Evolutionary conservation across 495 filamentous ascomycete species (phyloP).

Genomic region (Pyronema omphalodes): DNA sequence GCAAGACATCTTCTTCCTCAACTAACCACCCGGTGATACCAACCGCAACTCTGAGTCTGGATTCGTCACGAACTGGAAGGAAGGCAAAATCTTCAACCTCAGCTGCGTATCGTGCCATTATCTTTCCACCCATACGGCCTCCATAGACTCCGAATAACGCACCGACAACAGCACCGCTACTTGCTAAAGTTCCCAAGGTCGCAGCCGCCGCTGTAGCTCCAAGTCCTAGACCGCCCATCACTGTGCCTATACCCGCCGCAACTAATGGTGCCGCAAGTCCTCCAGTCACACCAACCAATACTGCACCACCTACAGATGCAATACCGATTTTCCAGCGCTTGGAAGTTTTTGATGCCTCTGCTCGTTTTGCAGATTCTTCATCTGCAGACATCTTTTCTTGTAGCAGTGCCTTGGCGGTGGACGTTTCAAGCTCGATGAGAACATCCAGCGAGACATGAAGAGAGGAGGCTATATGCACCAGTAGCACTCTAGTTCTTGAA

Average conservation of each 20-base stretch:
- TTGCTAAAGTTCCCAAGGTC: conserved; percentile 59
- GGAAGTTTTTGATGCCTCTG: conserved; percentile 43
- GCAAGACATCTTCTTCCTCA: conserved; percentile 37
- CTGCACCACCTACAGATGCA: conserved; percentile 58
- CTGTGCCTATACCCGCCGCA: conserved; percentile 61
- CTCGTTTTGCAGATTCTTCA: conserved; percentile 24
- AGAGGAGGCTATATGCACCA: background rate
- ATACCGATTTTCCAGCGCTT: conserved; percentile 71
- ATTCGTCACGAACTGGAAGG: conserved; percentile 39
- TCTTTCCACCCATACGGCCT: conserved; percentile 61
- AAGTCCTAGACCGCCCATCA: conserved; percentile 66
- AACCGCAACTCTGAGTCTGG: conserved; percentile 62
- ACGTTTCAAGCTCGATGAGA: background rate
- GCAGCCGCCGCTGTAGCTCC: conserved; percentile 60
- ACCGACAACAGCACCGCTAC: conserved; percentile 63
- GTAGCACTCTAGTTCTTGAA: background rate
- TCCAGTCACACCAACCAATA: conserved; percentile 66
- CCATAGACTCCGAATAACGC: conserved; percentile 81
- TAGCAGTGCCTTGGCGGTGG: background rate
- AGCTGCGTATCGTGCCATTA: conserved; percentile 72
- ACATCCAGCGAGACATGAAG: background rate
- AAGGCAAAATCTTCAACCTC: conserved; percentile 86
- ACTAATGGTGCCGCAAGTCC: conserved; percentile 66
- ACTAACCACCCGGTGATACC: conserved; percentile 70
- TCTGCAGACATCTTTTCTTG: background rate